phyloP scores from a whole-genome alignment of 306 rosid species.

The Cucurbita moschata region DNA sequence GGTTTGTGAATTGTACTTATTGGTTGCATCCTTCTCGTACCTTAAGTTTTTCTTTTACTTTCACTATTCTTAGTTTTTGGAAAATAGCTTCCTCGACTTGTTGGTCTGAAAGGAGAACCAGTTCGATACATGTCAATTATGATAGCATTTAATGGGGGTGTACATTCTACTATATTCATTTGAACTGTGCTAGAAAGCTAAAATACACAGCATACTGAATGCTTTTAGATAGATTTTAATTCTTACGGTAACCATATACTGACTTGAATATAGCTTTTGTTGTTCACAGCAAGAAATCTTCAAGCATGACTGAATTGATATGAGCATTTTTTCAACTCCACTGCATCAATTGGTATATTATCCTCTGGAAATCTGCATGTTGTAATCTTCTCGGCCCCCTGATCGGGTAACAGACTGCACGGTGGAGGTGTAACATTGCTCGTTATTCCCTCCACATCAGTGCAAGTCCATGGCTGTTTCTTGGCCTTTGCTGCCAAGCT shows the following conservation, averaged over 20 bases:
- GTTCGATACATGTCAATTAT: background rate
- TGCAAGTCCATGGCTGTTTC: slow-evolving; percentile 66
- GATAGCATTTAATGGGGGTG: background rate
- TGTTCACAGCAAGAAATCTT: background rate
- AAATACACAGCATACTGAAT: background rate
- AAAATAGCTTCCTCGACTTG: background rate
- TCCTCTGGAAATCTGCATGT: slow-evolving; percentile 52
- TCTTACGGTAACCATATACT: background rate
- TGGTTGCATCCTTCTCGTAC: background rate
- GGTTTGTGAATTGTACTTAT: background rate
- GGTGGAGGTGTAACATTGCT: slow-evolving; percentile 58
- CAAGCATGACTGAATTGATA: slow-evolving; percentile 20
- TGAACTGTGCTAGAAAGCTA: background rate
- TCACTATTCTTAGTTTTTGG: background rate
- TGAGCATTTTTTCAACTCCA: slow-evolving; percentile 41
- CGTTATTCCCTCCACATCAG: slow-evolving; percentile 43
- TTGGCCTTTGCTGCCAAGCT: slow-evolving; percentile 43
- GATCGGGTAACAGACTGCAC: slow-evolving; percentile 42
- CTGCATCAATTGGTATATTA: slow-evolving; percentile 35
- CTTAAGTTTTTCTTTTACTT: background rate
- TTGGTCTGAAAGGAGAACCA: background rate
- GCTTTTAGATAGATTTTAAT: background rate
- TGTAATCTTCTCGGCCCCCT: slow-evolving; percentile 19
- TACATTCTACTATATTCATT: background rate
- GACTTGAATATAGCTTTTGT: background rate